Evolutionary conservation across 148 eudicot genomes (phyloP).

Genomic region (Silene uniflora): DNA sequence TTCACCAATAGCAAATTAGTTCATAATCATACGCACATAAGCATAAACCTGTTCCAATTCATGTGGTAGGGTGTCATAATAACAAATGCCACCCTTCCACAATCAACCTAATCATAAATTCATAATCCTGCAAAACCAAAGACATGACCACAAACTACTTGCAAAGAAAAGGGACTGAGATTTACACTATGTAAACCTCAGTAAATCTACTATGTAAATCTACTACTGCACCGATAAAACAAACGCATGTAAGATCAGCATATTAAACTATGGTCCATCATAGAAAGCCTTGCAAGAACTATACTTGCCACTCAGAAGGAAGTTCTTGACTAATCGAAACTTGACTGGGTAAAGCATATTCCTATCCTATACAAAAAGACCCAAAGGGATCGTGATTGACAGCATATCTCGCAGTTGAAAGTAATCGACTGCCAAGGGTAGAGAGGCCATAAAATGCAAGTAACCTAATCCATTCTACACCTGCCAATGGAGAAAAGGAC

Average conservation of each 20-base stretch:
- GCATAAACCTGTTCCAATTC: neutral
- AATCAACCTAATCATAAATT: neutral
- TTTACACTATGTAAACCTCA: neutral
- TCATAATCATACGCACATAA: neutral
- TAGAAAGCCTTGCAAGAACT: slow-evolving; percentile 7
- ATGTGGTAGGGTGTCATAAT: neutral
- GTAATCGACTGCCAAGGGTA: slow-evolving; percentile 17
- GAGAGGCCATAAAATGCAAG: slow-evolving; percentile 21
- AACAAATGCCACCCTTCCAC: neutral
- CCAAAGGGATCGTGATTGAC: slow-evolving; percentile 9
- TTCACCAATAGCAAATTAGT: neutral
- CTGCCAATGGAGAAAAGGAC: slow-evolving; percentile 14
- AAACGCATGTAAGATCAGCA: neutral
- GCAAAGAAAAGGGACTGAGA: neutral
- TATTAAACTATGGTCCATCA: neutral
- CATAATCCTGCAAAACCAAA: neutral
- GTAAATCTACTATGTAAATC: neutral
- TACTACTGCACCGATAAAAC: neutral
- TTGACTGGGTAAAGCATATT: slow-evolving; percentile 18
- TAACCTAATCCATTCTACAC: slow-evolving; percentile 24
- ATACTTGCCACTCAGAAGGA: slow-evolving; percentile 33
- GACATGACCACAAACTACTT: neutral
- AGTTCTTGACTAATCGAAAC: slow-evolving; percentile 23
- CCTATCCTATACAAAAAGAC: slow-evolving; percentile 12
- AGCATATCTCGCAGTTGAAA: slow-evolving; percentile 22